Evolutionary conservation across 2,329 filamentous ascomycete genomes (phyloP), one percentile per base, ranked within the genome.

Genomic region (Calycina marina): DNA sequence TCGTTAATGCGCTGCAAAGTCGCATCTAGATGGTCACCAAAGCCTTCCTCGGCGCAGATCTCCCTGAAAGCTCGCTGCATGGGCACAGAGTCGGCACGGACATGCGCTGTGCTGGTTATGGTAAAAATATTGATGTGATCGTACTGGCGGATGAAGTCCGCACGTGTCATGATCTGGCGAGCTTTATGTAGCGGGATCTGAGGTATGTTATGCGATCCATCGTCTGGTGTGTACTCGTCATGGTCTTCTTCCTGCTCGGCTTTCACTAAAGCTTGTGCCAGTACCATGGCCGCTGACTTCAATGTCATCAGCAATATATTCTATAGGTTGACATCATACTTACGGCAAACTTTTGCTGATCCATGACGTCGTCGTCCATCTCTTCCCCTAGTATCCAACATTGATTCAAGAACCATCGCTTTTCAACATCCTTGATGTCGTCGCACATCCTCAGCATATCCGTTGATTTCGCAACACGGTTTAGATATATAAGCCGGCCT

Each of bases 311-410:
- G 35, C 22, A 31, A 14, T 12, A 13, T 18, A 8, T 14, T 24
- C n/a, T 5, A 26, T 16, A 28, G 11, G 28, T 12, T 1, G n/a
- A 20, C 14, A 10, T 5, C 36, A 24, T 18, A 69, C 76, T 58
- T 62, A 84, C 79, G 28, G 86, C 83, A 64, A 84, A 94, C 55
- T 96, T 94, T 53, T 96, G 85, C 56, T 94, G 82, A 50, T 94
- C 84, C 77, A 96, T 96, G 45, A 94, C 90, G 52, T 98, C 90
- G 56, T 96, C 90, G 46, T 96, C 90, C 77, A 79, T 85, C 41
- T 77, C 74, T 39, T 59, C 62, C 12, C 80, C 80, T 2, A 86
- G 63, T 33, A 85, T 80, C 62, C 78, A 79, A 52, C 78, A 84
- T 50, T 79, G 74, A 55, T 83, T 85, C 13, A 85, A 56, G 45